These are phyloP conservation scores for Pseudocercospora pini-densiflorae DNA, from an alignment of 2,329 filamentous ascomycete species.

Conservation along the genomic window DNA sequence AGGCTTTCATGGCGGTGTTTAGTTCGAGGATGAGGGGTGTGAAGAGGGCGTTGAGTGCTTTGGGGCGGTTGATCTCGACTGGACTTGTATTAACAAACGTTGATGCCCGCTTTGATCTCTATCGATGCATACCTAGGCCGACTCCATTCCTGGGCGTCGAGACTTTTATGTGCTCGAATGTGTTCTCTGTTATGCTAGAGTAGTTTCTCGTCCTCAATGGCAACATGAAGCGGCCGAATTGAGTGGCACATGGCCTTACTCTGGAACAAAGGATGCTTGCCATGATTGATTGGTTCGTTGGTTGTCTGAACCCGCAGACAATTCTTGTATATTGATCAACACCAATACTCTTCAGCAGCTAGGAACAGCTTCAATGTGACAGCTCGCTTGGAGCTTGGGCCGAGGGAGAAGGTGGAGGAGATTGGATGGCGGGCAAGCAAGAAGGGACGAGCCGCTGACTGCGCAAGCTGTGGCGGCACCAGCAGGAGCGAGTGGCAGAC, in stretches of 20 bases:
- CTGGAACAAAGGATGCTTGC: constrained; percentile 36
- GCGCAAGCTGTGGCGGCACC: too few relatives aligned
- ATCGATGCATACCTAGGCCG: constrained; percentile 73
- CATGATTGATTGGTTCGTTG: not conserved
- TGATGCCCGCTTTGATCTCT: too few relatives aligned
- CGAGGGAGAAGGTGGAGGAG: not conserved
- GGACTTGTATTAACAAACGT: constrained; percentile 1
- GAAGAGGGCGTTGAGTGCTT: constrained; percentile 91
- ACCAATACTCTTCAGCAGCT: not conserved
- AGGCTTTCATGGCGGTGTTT: constrained; percentile 73
- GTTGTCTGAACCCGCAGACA: not conserved
- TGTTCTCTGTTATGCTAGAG: constrained; percentile 50
- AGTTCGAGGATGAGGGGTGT: constrained; percentile 90
- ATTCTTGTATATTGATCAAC: not conserved
- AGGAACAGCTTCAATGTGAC: not conserved
- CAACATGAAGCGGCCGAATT: constrained; percentile 62
- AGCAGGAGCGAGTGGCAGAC: not conserved
- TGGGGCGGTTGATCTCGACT: constrained; percentile 94
- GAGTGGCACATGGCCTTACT: constrained; percentile 64
- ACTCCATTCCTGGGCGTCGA: constrained; percentile 87
- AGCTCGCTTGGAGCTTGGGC: not conserved
- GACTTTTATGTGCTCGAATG: constrained; percentile 82
- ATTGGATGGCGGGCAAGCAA: not conserved
- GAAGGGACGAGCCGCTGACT: too few relatives aligned
- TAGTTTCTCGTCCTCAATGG: constrained; percentile 58